phyloP scores from a whole-genome alignment of 495 filamentous ascomycete genomes.

The Hypoxylon intermedium region DNA sequence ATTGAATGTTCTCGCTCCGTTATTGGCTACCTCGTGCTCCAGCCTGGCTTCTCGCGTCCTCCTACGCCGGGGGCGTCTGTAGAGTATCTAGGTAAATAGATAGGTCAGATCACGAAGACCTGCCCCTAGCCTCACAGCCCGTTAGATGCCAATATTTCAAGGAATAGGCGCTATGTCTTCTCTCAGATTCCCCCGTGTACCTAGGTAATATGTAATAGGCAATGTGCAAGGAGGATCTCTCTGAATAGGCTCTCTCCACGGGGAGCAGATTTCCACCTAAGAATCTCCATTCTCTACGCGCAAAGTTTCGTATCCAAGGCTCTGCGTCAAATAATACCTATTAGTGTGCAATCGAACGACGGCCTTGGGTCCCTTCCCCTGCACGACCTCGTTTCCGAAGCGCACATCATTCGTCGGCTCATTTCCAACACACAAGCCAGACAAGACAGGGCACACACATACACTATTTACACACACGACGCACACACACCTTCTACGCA shows the following conservation, averaged over 20 bases:
- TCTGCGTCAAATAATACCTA: conserved; percentile 38
- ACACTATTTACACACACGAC: background rate
- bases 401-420: conserved; percentile 39
- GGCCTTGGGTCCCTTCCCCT: conserved; percentile 32
- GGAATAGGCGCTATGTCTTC: conserved; percentile 24
- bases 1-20: background rate
- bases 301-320: conserved; percentile 40
- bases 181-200: background rate
- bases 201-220: too few relatives aligned
- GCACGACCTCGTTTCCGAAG: conserved; percentile 39
- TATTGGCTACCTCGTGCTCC: background rate
- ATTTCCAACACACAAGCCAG: conserved; percentile 35
- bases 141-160: conserved; percentile 19
- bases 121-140: conserved; percentile 2
- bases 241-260: conserved; percentile 29
- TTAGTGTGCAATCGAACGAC: conserved; percentile 37
- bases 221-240: conserved; percentile 13
- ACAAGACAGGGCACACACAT: too few relatives aligned
- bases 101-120: conserved; percentile 3
- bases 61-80: conserved; percentile 9
- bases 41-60: conserved; percentile 1
- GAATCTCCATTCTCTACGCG: conserved; percentile 24
- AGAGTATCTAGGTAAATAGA: too few relatives aligned
- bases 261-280: conserved; percentile 2
- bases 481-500: background rate